Evolutionary conservation across 805 yeast genomes (phyloP), one percentile per base, ranked within the genome.

Genomic region (Myxozyma udenii): DNA sequence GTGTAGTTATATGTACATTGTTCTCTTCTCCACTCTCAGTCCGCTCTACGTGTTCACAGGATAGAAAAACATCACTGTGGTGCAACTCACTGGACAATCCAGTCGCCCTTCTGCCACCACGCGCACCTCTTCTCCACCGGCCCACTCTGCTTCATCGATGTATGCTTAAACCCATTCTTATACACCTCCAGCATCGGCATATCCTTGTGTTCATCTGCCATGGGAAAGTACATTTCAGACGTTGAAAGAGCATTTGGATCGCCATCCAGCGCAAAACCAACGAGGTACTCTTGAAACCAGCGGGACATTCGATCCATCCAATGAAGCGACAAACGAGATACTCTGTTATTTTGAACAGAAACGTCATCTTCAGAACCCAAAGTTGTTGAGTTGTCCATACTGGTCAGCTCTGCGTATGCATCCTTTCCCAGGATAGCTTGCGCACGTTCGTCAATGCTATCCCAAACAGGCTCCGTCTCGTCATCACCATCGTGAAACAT

Each of bases 211-310:
- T n/a, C n/a, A n/a, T n/a, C n/a, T n/a, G n/a, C n/a, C n/a, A n/a
- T 19, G 4, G 47, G 41, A 14, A 44, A 44, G 7, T 35, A n/a
- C 11, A 21, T 21, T 6, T 42, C 52, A 3, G 35, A 24, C 19
- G 32, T 22, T 19, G 50, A 24, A 18, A 35, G 26, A 5, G 18
- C 44, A 30, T 55, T 56, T 6, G 60, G 60, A 47, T 46, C 45
- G 4, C 60, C 59, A 16, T 24, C 11, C 21, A 50, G 22, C 2
- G 51, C 51, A 28, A 54, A 44, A 9, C 51, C 42, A 14, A 40
- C 44, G 21, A 56, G 32, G 36, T 56, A 56, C 12, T 39, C 23
- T 24, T 56, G 56, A 23, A 43, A 45, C 3, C 30, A 43, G 1
- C 19, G 51, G 26, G 33, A 53, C 24, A 28, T 44, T 37, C n/a